A percentile compares a stretch with the other conserved stretches of the same genome.
Evolutionary conservation across 2,329 filamentous ascomycete genomes (phyloP).

Genomic region (Fusarium compactum): DNA sequence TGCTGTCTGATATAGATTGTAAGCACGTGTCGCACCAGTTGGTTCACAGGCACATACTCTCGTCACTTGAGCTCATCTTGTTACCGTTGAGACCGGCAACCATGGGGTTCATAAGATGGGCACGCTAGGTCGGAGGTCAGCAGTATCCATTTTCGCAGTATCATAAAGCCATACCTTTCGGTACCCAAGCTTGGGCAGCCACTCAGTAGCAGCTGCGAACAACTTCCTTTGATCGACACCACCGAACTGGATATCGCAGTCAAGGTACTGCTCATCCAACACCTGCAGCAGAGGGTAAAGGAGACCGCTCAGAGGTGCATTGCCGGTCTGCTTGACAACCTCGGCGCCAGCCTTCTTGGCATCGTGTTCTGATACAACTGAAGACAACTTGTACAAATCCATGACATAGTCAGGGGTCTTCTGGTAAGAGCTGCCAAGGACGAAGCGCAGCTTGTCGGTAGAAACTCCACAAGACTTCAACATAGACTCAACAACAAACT

Average conservation of each 20-base stretch:
- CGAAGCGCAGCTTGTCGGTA: conserved; percentile 82
- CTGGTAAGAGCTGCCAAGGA: conserved; percentile 88
- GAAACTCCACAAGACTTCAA: conserved; percentile 83
- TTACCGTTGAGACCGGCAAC: conserved; percentile 85
- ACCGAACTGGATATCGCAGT: conserved; percentile 89
- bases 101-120: conserved; percentile 74
- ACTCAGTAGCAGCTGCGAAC: conserved; percentile 86
- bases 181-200: conserved; percentile 88
- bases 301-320: conserved; percentile 71
- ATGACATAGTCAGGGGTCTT: conserved; percentile 79
- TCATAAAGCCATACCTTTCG: conserved; percentile 62
- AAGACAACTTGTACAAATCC: conserved; percentile 84
- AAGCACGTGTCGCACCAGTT: background rate
- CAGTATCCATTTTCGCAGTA: background rate
- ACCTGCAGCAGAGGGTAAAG: conserved; percentile 75
- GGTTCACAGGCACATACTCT: conserved; percentile 58
- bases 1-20: conserved; percentile 69
- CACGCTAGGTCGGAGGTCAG: conserved; percentile 48
- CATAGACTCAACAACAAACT: conserved; percentile 77
- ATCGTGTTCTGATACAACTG: conserved; percentile 79
- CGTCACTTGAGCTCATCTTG: conserved; percentile 86
- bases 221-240: conserved; percentile 89
- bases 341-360: conserved; percentile 93
- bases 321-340: conserved; percentile 90
- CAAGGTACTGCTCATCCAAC: conserved; percentile 89